Base-by-base conservation (phyloP, 805 yeast species). In the Blastobotrys chiropterorum region DNA sequence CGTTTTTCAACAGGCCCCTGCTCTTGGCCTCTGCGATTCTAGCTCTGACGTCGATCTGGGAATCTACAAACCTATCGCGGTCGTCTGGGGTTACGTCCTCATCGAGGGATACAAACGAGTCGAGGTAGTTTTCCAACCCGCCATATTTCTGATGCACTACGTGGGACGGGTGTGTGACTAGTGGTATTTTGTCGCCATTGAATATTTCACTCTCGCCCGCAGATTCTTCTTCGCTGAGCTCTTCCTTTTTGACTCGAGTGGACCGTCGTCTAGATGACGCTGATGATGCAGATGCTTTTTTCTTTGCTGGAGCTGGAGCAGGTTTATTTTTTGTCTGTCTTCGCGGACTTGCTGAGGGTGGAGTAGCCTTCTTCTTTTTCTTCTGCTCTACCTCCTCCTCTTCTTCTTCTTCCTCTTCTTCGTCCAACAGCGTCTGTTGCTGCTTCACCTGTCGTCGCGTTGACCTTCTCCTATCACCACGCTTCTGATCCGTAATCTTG, bases 81-180 rank as follows among this genome's bases (percentile, higher is more conserved):
- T 89, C 95, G 46, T 80, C 83, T 3, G 61, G 54, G 0, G 79
- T 64, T 46, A 83, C 65, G 57, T 83, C 89, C 51, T 83, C 90
- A 16, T 82, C 82, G 14, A 85, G 66, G 0, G 79, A 70, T 51
- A 72, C 76, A 65, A 74, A 86, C 0, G 88, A 80, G n/a, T 67
- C 56, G 31, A 86, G 67, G 55, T 75, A 79, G 0, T 65, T 70
- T 4, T 67, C 69, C 41, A 85, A 56, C 17, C 67, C 65, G 4
- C 56, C 56, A 55, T 65, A 79, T 48, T 72, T 61, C 4, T 65
- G 61, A 2, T 5, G 8, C 0, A 77, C 66, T 5, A 70, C 71
- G 66, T 82, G 86, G 21, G 71, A 67, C 5, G 90, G 90, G 59
- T 84, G 83, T 0, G 85, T 75, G 3, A 83, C 71, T 2, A 74